Evolutionary conservation across 345 rosid genomes (phyloP), one percentile per base, ranked within the genome.

Genomic region (Acer negundo): DNA sequence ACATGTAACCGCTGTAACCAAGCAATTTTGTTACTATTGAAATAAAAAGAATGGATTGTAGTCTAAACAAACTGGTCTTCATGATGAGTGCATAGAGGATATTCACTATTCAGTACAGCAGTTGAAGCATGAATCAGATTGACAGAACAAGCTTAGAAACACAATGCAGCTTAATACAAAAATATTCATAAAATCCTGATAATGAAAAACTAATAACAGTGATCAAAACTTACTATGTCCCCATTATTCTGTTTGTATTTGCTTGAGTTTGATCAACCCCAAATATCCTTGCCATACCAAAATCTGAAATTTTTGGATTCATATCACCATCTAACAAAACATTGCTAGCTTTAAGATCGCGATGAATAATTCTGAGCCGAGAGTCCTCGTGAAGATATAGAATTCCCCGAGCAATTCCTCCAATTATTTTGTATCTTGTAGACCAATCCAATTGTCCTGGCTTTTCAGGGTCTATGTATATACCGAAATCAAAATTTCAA

Each of bases 321-420:
- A 83, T 83, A 7, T 75, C 51, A 0, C 7, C 31, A 15, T 86
- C 89, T 70, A 83, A 76, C 53, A 85, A 73, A 20, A 89, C 72
- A 66, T 89, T 87, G 47, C 87, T 86, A 1, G 84, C 83, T 81
- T 90, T 89, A 13, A 91, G 83, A 80, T 91, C 90, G 38, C 86
- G 86, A 38, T 90, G 94, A 55, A 90, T 85, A 73, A 89, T 89
- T 20, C 76, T 78, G 3, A 83, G 81, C 20, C 84, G 75, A 31
- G 92, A 90, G 68, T 85, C 91, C 62, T 86, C 76, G 7, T 91
- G 94, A 67, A 91, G 84, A 66, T 91, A 89, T 28, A 89, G 86
- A 74, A 89, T 61, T 59, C 91, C 90, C 53, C 85, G 73, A 61
- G 92, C 91, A 70, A 91, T 91, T 63, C 87, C 87, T 20, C 55